These are phyloP conservation scores for Coriolopsis trogii DNA, from an alignment of 1,284 basidiomycete genomes.

Conservation along the genomic window DNA sequence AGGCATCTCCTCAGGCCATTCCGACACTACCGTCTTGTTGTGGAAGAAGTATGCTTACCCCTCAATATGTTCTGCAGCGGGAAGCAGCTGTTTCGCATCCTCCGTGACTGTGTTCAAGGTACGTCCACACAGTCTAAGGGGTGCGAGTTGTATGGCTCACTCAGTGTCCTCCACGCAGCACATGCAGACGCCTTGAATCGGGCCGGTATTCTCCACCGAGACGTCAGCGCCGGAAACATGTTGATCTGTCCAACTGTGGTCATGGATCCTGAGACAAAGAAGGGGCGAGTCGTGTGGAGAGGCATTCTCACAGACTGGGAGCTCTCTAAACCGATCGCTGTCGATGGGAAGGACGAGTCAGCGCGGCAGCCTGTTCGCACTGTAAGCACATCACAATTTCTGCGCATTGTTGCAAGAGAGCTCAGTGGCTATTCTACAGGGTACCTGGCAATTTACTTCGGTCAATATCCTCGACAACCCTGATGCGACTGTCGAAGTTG, in stretches of 20 bases:
- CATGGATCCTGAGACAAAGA: not conserved
- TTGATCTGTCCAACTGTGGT: constrained; percentile 1
- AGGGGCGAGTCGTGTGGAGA: constrained; percentile 1
- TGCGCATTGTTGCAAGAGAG: no score
- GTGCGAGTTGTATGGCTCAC: not conserved
- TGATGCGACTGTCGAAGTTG: not conserved
- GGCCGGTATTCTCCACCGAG: not conserved
- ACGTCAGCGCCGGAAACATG: constrained; percentile 5
- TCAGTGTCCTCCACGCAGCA: not conserved
- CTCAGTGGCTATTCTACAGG: not conserved
- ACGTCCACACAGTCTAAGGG: not conserved
- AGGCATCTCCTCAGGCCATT: not conserved
- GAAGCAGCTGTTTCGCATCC: not conserved
- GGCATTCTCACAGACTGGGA: constrained; percentile 20
- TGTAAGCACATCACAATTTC: not conserved
- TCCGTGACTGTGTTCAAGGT: not conserved
- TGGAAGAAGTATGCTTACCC: not conserved
- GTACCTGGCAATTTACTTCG: constrained; percentile 18
- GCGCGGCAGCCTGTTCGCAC: constrained; percentile 8
- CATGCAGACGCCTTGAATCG: not conserved
- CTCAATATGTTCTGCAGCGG: not conserved
- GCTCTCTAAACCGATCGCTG: constrained; percentile 6
- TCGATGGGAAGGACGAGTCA: not conserved
- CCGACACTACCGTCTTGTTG: not conserved
- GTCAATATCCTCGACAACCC: not conserved